Evolutionary conservation across 306 rosid species (phyloP), one percentile per base, ranked within the genome.

Genomic region (Fragaria ananassa): DNA sequence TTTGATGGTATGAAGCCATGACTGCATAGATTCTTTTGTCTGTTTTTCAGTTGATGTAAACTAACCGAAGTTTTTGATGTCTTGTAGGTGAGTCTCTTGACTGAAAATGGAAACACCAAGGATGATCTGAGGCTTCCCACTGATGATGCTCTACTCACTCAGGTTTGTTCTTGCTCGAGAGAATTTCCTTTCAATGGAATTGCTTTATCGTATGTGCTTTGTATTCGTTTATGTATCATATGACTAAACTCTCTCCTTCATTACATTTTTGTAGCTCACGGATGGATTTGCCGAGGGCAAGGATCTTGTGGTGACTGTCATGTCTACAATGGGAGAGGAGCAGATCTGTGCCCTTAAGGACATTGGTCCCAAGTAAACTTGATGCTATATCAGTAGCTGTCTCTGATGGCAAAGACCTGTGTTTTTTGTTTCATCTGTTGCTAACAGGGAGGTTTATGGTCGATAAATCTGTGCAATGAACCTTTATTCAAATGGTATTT

Each of bases 321-420:
- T 91, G 96, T 85, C 91, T 61, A 91, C 91, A 57, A 91, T 91
- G 93, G 93, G 91, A 66, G 96, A 88, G 85, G 93, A 91, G 74
- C 91, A 91, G 86, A 91, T 87, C 74, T 79, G 84, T 84, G 58
- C 96, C 79, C 79, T 88, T 46, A 91, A 91, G 87, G 91, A 88
- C 85, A 87, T 91, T 23, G 91, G 93, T 82, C 90, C 93, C 35
- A 89, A 86, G 85, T 88, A 78, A 82, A 81, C 27, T 72, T 76
- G 83, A 79, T 76, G 85, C 83, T 80, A n/a, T 80, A 72, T 81
- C 76, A 65, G 49, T 64, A 56, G 84, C 84, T 77, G 65, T 83
- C 77, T 75, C 78, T 74, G 87, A 83, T 81, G 76, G 65, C 65
- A 76, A n/a, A 45, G 51, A 13, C 29, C 37, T 62, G 25, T 50